Base-by-base conservation (phyloP, 805 yeast species). In the Torulaspora microellipsoides region DNA sequence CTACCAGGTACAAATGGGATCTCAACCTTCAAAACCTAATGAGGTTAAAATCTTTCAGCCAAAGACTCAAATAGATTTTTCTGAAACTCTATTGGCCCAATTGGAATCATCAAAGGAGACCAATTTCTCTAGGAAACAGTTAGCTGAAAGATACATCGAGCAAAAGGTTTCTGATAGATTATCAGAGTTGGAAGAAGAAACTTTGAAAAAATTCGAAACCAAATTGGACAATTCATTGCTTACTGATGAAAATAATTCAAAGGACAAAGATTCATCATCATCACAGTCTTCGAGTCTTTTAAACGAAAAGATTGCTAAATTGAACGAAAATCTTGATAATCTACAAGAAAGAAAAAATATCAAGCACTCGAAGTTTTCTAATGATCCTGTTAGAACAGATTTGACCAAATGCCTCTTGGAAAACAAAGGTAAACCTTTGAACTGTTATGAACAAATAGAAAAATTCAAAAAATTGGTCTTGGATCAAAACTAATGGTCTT, bases 401-500 rank as follows among this genome's bases (percentile, higher is more conserved):
- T 78, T 88, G 20, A 66, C 74, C 20, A 56, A 67, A 33, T 87
- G 96, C 62, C 71, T 87, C 58, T 37, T 58, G 12, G 75, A 74
- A 38, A 82, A 81, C 62, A 66, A 73, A 49, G 83, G 80, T 15
- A 80, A 73, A 60, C 81, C 85, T 15, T 73, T 87, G 62, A 81
- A 84, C 63, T 87, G 96, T 62, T 84, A 89, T 83, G 86, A 83
- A 32, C 85, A 84, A 58, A 85, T 85, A 14, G 78, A 82, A 58
- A 66, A 72, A 43, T 86, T 87, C 65, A 84, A 80, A 59, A 72
- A 71, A 50, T 62, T 78, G 49, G 84, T 80, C 13, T 69, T 43
- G 10, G 46, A 41, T 28, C 38, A 33, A 27, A 34, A 38, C 30
- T 42, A 31, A 38, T 23, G 25, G 31, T 27, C 23, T 17, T 14